Conservation (phyloP, 148 eudicot species). For the Vaccinium vitisidaea region DNA sequence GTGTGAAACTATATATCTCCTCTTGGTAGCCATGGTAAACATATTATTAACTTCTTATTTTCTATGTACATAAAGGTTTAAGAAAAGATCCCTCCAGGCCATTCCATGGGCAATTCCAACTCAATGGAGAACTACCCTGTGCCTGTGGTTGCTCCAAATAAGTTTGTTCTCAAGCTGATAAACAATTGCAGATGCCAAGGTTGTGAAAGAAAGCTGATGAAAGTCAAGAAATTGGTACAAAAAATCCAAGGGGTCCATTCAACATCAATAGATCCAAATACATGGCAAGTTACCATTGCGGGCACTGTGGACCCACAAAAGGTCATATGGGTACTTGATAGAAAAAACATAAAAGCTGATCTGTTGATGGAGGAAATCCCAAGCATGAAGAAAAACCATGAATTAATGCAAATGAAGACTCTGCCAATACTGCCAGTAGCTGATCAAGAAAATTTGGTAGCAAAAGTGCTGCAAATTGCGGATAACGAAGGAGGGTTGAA, state of each 20-base stretch:
- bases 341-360: not conserved
- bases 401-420: too few species aligned
- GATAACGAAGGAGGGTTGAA: not conserved
- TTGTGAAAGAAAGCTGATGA: not conserved
- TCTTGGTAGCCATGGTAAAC: too few species aligned
- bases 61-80: too few species aligned
- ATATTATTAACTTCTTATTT: too few species aligned
- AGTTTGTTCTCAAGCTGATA: not conserved
- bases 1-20: too few species aligned
- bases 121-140: not conserved
- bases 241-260: not conserved
- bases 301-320: not conserved
- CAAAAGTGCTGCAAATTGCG: not conserved
- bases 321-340: not conserved
- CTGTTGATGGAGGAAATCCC: not conserved
- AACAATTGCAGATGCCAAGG: not conserved
- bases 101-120: too few species aligned
- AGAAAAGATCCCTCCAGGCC: too few species aligned
- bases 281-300: not conserved
- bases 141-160: too few species aligned
- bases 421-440: too few species aligned
- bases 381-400: too few species aligned
- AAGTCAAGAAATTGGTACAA: not conserved
- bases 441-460: not conserved
- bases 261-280: not conserved